Percentiles rank a stretch among this genome's conserved stretches.
Conservation (phyloP, 352 stramenopile species). For the Globisporangium camurandrum region DNA sequence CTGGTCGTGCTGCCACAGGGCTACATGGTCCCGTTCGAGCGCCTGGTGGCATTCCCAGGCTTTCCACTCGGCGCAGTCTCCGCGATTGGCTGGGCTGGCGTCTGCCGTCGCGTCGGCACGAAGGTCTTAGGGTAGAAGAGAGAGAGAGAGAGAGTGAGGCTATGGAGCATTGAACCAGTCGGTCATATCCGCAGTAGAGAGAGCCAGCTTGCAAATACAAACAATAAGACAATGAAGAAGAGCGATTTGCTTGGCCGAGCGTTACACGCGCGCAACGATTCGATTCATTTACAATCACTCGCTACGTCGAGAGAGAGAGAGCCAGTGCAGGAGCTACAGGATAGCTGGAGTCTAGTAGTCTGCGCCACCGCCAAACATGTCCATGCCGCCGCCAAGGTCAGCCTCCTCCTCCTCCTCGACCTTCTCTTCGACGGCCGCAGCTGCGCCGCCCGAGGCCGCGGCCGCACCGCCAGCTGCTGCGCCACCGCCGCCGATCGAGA, state of each 20-base stretch:
- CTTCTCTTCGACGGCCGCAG: conserved; percentile 44
- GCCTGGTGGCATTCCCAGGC: conserved; percentile 63
- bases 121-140: conserved; percentile 55
- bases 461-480: conserved; percentile 27
- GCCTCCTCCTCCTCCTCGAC: conserved; percentile 85
- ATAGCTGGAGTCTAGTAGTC: conserved; percentile 84
- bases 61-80: conserved; percentile 73
- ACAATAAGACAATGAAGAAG: neutral
- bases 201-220: conserved; percentile 9
- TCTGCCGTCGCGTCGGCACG: conserved; percentile 66
- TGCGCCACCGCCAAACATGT: conserved; percentile 82
- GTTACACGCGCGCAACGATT: conserved; percentile 25
- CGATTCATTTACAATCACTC: conserved; percentile 44
- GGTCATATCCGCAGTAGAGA: no score
- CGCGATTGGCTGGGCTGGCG: conserved; percentile 60
- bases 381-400: conserved; percentile 73
- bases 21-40: conserved; percentile 72
- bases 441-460: conserved; percentile 24
- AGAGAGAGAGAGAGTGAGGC: no score
- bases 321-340: conserved; percentile 3
- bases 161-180: no score
- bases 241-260: conserved; percentile 25
- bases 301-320: conserved; percentile 7
- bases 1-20: conserved; percentile 64
- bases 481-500: conserved; percentile 59